These are phyloP conservation scores for Coprinopsis sp. DNA, from an alignment of 768 basidiomycete species.

Conservation along the genomic window DNA sequence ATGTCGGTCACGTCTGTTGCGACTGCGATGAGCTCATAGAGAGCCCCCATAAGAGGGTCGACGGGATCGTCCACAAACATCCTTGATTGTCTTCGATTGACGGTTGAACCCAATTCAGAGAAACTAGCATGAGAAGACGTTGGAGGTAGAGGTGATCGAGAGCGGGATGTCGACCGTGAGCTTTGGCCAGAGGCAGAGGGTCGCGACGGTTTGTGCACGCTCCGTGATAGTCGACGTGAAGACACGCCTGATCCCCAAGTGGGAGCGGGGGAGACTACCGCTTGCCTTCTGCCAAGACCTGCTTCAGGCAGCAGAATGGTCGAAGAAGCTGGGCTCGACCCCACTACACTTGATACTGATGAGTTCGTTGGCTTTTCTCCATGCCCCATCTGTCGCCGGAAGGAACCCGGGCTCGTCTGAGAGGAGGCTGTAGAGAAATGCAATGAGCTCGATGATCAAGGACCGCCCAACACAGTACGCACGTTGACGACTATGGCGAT, in stretches of 20 bases:
- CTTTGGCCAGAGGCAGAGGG: constrained; percentile 70
- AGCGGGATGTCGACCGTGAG: constrained; percentile 93
- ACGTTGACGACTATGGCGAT: constrained; percentile 71
- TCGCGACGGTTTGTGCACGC: constrained; percentile 70
- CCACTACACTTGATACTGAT: constrained; percentile 49
- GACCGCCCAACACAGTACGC: constrained; percentile 52
- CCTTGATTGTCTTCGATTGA: constrained; percentile 74
- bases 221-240: constrained; percentile 80
- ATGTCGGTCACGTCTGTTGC: constrained; percentile 94
- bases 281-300: constrained; percentile 59
- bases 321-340: constrained; percentile 59
- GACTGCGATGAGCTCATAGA: constrained; percentile 89
- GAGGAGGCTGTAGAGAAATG: constrained; percentile 61
- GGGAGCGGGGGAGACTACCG: constrained; percentile 35
- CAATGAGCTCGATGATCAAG: constrained; percentile 27
- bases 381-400: constrained; percentile 64
- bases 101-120: constrained; percentile 48
- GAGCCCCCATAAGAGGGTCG: constrained; percentile 83
- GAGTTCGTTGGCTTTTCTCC: constrained; percentile 60
- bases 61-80: constrained; percentile 81
- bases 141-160: constrained; percentile 85
- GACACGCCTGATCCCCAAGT: constrained; percentile 53
- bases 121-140: constrained; percentile 61
- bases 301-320: constrained; percentile 58
- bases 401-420: constrained; percentile 60